Evolutionary conservation across 2,329 filamentous ascomycete genomes (phyloP), one percentile per base, ranked within the genome.

Genomic region (Exophiala sideris): DNA sequence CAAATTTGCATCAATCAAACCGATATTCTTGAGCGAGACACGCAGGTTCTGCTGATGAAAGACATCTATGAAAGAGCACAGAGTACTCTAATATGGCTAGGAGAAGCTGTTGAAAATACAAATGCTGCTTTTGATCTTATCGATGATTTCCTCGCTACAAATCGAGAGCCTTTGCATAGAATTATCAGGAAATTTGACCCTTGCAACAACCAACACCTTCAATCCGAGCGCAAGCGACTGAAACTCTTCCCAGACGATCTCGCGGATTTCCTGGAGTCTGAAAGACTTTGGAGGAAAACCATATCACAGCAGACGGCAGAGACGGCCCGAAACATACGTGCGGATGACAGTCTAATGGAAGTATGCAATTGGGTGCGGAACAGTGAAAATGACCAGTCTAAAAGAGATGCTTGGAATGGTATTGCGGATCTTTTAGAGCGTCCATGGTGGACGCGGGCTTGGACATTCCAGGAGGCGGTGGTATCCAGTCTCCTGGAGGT

Each of bases 1-100:
- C 56, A 59, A 11, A n/a, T 62, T 4, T 59, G 61, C 38, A 62
- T 64, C 3, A 53, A 62, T 29, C 62, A 64, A 35, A 21, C 36
- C 34, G 54, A 64, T 44, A 47, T 38, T 11, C 29, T 45, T 3
- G 62, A 64, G 45, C 62, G 59, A 33, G 38, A 18, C n/a, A 9
- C 33, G 9, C n/a, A 9, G 33, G 33, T 35, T 35, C n/a, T 35
- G 33, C 33, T 35, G 9, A 9, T 35, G 33, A 9, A n/a, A 9
- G 33, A 35, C 33, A 35, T 35, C 3, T 35, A 35, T n/a, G 9
- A n/a, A n/a, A 9, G n/a, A 35, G 33, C 33, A 35, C 8, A 9
- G n/a, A 35, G 33, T n/a, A 35, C 33, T 9, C 9, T 35, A n/a
- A n/a, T 35, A 35, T 35, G 33, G 33, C 33, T 35, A 9, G 33